Base-by-base conservation (phyloP, 176 grass and related monocot species). In the Urochloa ruziziensis region DNA sequence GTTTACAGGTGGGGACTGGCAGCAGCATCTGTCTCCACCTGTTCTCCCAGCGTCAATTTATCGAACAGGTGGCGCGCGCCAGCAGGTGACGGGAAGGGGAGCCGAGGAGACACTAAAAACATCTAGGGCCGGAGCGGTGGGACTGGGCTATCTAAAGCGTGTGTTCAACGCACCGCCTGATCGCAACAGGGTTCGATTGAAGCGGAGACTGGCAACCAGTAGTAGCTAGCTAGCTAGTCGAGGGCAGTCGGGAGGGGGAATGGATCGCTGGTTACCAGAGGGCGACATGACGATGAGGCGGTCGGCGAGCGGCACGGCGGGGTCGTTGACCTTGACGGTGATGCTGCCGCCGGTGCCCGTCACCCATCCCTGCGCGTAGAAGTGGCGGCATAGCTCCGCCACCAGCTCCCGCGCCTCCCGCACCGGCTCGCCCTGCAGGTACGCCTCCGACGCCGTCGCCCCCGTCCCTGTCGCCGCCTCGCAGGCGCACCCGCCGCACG, bases 281-380 rank as follows among this genome's bases (percentile, higher is more conserved):
- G 95, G 88, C 11, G 92, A 88, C 92, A 93, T 93, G 87, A 93
- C 78, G 90, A 98, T 95, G 77, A 98, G 87, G 61, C 93, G 96
- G 1, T 95, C 32, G 24, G 89, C 35, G 46, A 94, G 94, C 25
- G 86, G 82, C 49, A 93, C 58, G 18, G 84, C 79, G 25, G 80
- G 88, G 68, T 95, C 96, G 76, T 98, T 94, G 83, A 87, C 93
- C 85, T 95, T 95, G 82, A 95, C 83, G 79, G 95, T 93, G 84
- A 98, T 91, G 84, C 90, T 94, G 51, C 90, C 86, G 58, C 92
- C 89, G 25, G 91, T 95, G 56, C 90, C 91, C 13, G 92, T 95
- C 70, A 98, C 93, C 93, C 96, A 95, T 1, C 93, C 96, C 82
- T 92, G 89, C 32, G 53, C 30, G 89, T 98, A 98, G 82, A 98